Evolutionary conservation across 805 yeast species (phyloP).

Genomic region (Candida odintsovae): DNA sequence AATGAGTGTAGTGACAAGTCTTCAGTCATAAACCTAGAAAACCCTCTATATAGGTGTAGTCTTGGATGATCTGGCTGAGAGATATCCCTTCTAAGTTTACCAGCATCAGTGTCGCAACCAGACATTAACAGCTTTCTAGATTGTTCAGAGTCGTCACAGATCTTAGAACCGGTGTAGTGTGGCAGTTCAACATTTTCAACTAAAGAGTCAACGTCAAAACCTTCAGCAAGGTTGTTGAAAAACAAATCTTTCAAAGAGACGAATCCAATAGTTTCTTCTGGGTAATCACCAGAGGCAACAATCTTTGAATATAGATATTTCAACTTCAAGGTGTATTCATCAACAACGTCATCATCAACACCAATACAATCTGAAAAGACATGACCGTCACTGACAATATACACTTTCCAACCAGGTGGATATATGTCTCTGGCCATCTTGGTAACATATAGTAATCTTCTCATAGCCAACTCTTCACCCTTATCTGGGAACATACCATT

Average conservation of each 20-base stretch:
- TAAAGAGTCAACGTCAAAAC: slow-evolving; percentile 26
- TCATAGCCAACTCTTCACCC: slow-evolving; percentile 42
- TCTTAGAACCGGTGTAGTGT: slow-evolving; percentile 35
- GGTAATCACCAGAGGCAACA: slow-evolving; percentile 22
- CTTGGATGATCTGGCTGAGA: slow-evolving; percentile 50
- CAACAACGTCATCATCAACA: slow-evolving; percentile 51
- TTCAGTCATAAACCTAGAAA: slow-evolving; percentile 53
- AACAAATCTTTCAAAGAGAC: slow-evolving; percentile 37
- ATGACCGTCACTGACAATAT: slow-evolving; percentile 60
- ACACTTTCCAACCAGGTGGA: slow-evolving; percentile 49
- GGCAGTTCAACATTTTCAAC: slow-evolving; percentile 25
- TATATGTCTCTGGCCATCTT: slow-evolving; percentile 32
- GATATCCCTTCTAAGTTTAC: slow-evolving; percentile 59
- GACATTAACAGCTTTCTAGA: slow-evolving; percentile 38
- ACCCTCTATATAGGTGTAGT: slow-evolving; percentile 48
- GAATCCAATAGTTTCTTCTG: slow-evolving; percentile 31
- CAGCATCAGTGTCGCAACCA: slow-evolving; percentile 49
- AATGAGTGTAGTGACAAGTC: slow-evolving; percentile 41
- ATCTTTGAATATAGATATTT: slow-evolving; percentile 35
- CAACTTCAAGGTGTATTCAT: slow-evolving; percentile 39
- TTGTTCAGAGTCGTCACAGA: slow-evolving; percentile 31
- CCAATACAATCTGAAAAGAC: slow-evolving; percentile 62
- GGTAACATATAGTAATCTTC: slow-evolving; percentile 31
- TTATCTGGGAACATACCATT: slow-evolving; percentile 44
- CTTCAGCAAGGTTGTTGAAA: slow-evolving; percentile 22